Conservation (phyloP, 352 stramenopile genomes). For the Pythium vanterpoolii region DNA sequence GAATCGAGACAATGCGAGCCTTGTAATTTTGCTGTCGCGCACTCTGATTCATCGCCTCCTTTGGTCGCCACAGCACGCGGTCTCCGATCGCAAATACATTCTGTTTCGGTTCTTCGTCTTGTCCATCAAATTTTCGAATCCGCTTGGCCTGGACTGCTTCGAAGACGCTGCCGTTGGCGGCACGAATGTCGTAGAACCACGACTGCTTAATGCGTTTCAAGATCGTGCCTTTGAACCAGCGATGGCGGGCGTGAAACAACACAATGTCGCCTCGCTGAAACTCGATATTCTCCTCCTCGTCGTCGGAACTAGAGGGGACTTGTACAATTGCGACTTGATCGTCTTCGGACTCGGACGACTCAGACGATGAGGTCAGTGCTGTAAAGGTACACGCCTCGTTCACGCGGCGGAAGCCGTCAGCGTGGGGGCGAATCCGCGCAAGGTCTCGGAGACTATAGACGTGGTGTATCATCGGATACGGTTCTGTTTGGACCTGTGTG, state of each 20-base stretch:
- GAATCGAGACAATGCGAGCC: not conserved
- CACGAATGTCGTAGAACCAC: conserved; percentile 56
- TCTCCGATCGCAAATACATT: conserved; percentile 13
- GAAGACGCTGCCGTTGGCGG: conserved; percentile 43
- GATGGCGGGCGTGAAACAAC: conserved; percentile 35
- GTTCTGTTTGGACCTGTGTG: not conserved
- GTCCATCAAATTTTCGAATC: conserved; percentile 32
- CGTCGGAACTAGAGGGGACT: conserved; percentile 19
- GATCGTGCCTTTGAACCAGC: conserved; percentile 37
- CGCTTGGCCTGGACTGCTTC: conserved; percentile 39
- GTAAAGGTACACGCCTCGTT: conserved; percentile 48
- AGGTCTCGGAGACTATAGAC: conserved; percentile 44
- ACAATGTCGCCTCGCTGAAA: conserved; percentile 51
- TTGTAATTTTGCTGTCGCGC: conserved; percentile 4
- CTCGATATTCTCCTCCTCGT: conserved; percentile 15
- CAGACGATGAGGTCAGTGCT: conserved; percentile 34
- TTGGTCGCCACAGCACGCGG: conserved; percentile 15
- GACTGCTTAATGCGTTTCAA: conserved; percentile 34
- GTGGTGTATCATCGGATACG: conserved; percentile 25
- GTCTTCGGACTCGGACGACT: conserved; percentile 21
- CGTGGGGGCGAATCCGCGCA: conserved; percentile 37
- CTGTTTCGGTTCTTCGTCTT: not conserved
- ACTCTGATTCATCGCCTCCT: not conserved
- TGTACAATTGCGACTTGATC: conserved; percentile 11
- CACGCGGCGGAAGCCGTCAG: conserved; percentile 50